Percentiles rank a stretch among this genome's conserved stretches.
Conservation (phyloP, 305 asterid genomes). For the Striga hermonthica region DNA sequence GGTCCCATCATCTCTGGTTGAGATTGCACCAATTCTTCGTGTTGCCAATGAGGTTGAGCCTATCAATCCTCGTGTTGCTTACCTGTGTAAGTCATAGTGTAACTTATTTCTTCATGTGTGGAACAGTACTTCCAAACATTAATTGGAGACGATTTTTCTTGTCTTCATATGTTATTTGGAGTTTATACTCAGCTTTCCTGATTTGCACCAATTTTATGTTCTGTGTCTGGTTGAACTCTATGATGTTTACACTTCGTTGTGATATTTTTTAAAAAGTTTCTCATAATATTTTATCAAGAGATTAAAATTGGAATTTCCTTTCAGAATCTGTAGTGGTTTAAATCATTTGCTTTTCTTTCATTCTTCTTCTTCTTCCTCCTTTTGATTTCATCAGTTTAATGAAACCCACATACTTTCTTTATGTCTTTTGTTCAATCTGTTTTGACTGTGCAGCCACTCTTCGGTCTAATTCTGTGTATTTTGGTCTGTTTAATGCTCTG, state of each 20-base stretch:
- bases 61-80: constrained; percentile 87
- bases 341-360: no score
- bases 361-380: no score
- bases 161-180: background rate
- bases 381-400: no score
- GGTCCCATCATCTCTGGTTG: constrained; percentile 92
- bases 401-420: no score
- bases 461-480: no score
- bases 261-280: no score
- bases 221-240: background rate
- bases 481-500: no score
- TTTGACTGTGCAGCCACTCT: background rate
- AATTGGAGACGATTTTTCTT: constrained; percentile 4
- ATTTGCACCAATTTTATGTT: constrained; percentile 22
- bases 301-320: no score
- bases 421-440: background rate
- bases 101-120: constrained; percentile 16
- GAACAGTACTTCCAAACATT: constrained; percentile 1
- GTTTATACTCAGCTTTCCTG: background rate
- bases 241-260: background rate
- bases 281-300: no score
- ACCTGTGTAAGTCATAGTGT: constrained; percentile 75
- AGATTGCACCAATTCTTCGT: constrained; percentile 96
- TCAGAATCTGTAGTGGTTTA: no score
- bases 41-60: constrained; percentile 98